Base-by-base conservation (phyloP, 2,329 filamentous ascomycete genomes). In the Trichoderma sp. region DNA sequence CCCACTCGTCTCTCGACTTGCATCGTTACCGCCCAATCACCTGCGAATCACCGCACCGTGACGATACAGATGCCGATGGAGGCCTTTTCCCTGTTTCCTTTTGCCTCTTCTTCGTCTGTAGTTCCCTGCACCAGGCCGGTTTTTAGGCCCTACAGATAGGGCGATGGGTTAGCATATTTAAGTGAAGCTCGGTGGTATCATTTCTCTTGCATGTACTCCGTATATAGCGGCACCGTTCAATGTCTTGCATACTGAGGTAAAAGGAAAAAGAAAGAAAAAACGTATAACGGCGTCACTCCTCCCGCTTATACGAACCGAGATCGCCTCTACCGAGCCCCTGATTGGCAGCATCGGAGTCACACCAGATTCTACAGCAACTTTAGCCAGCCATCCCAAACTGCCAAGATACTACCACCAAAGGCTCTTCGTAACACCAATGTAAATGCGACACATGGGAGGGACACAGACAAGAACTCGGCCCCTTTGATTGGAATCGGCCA, bases 321-420 rank as follows among this genome's bases (percentile, higher is more conserved):
- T 72, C 38, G 69, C 9, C 31, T 72, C 69, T 64, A 27, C 56
- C 60, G 60, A 65, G 27, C 69, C 69, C 69, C 60, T 72, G 69
- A 72, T 64, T 65, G 38, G 29, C 59, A 38, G n/a, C 59, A 72
- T 16, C 69, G 9, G 41, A 64, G 60, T 72, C 41, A 11, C 60
- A 65, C 69, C 69, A 65, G 60, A 72, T 65, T 35, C 29, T 31
- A 72, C n/a, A 18, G n/a, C 60, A 50, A n/a, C 14, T 16, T 11
- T 6, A 14, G 12, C n/a, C 18, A 21, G 3, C n/a, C 9, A n/a
- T 31, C 29, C 29, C 59, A 33, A 29, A 41, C 38, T 18, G 8
- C 38, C 29, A 29, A 62, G 29, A 62, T 21, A 21, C 21, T 6
- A 33, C 18, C 4, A 62, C 9, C n/a, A 62, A 33, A 3, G 6